These are phyloP conservation scores for Hanseniaspora pseudoguilliermondii DNA, from an alignment of 805 yeast species.

Conservation along the genomic window DNA sequence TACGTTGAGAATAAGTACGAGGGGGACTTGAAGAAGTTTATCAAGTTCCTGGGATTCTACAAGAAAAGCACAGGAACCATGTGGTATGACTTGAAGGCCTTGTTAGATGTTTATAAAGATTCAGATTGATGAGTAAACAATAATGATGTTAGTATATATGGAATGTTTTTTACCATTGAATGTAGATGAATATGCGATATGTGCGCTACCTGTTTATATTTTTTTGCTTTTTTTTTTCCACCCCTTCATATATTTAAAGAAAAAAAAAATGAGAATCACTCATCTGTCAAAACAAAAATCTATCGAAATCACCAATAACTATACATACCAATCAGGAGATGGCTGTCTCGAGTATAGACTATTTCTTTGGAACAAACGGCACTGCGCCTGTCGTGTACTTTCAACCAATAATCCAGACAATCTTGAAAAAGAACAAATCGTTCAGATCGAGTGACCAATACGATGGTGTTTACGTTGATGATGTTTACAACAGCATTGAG, in stretches of 20 bases:
- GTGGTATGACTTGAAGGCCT: background rate
- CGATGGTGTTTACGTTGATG: background rate
- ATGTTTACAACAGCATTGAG: background rate
- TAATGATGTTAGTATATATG: background rate
- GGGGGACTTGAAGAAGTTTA: conserved; percentile 1
- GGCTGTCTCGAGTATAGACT: background rate
- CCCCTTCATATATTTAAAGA: too few species aligned
- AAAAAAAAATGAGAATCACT: too few species aligned
- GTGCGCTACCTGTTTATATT: too few species aligned
- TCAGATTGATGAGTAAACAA: background rate
- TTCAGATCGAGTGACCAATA: background rate
- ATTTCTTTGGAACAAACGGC: background rate
- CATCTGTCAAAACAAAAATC: too few species aligned
- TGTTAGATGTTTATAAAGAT: background rate
- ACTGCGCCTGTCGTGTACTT: background rate
- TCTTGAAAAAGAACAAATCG: background rate
- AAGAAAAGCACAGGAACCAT: background rate
- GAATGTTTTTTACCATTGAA: too few species aligned
- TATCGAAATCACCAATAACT: too few species aligned
- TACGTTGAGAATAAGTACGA: background rate
- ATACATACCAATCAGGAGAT: background rate
- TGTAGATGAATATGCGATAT: too few species aligned
- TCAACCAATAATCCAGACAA: background rate
- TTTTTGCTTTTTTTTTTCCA: background rate
- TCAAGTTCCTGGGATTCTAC: background rate